These are phyloP conservation scores for Cutaneotrichosporon cavernicola DNA, from an alignment of 1,284 basidiomycete species.

Conservation along the genomic window DNA sequence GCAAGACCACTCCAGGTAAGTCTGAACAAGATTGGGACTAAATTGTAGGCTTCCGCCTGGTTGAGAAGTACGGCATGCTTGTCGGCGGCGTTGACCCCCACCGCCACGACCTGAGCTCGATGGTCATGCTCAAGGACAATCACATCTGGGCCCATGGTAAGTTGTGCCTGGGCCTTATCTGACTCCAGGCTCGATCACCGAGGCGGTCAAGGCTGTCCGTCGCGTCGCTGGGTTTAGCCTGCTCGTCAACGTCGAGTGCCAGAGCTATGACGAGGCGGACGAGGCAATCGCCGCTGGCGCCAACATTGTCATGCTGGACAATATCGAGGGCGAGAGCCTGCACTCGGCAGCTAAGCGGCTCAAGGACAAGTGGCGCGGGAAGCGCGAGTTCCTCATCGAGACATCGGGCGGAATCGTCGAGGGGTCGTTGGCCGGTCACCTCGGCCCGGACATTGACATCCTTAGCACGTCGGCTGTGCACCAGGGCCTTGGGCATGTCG, in stretches of 20 bases:
- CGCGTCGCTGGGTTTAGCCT: conserved; percentile 89
- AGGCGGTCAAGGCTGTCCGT: conserved; percentile 80
- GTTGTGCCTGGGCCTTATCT: not conserved
- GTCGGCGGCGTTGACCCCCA: conserved; percentile 96
- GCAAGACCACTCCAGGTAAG: conserved; percentile 93
- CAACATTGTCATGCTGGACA: conserved; percentile 98
- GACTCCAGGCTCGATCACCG: conserved; percentile 72
- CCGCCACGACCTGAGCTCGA: conserved; percentile 92
- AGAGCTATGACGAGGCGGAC: conserved; percentile 81
- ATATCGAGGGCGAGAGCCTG: conserved; percentile 76
- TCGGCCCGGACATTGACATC: conserved; percentile 78
- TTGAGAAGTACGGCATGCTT: conserved; percentile 99
- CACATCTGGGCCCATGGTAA: conserved; percentile 80
- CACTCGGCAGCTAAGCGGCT: conserved; percentile 66
- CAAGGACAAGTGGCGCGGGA: conserved; percentile 62
- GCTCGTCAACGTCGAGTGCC: conserved; percentile 92
- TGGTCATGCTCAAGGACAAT: conserved; percentile 99
- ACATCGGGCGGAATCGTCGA: conserved; percentile 92
- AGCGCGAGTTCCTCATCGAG: conserved; percentile 78
- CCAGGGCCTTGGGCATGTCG: conserved; percentile 78
- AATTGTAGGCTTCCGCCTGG: conserved; percentile 76
- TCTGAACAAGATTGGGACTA: not conserved
- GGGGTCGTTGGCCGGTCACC: conserved; percentile 56
- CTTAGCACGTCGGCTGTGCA: conserved; percentile 89
- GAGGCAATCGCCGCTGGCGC: conserved; percentile 96